Base-by-base conservation (phyloP, 2,329 filamentous ascomycete species). In the Nemania bipapillata region DNA sequence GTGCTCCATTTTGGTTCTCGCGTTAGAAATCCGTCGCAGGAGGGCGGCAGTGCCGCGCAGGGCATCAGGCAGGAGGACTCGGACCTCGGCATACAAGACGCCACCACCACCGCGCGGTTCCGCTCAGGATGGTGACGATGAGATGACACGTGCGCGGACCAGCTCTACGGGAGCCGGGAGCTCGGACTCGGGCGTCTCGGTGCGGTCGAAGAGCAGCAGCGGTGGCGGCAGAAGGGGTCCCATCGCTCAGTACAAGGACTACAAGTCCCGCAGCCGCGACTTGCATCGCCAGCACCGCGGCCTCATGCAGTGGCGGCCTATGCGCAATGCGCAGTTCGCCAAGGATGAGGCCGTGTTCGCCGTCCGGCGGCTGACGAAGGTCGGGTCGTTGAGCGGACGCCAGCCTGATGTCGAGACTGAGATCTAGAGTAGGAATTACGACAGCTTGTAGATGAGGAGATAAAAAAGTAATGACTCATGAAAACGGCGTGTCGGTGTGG, bases 221-320 rank as follows among this genome's bases (percentile, higher is more conserved):
- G 82, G 81, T 74, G 86, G 82, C 74, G 88, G 88, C 71, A n/a
- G n/a, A n/a, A n/a, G n/a, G n/a, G n/a, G n/a, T n/a, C 88, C 87
- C 0, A 80, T 88, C 68, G 83, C 83, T 72, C 83, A 86, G 72
- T 84, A 86, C 77, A 89, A 89, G 77, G 86, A 90, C 24, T 89
- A 91, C 78, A 89, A 89, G 74, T 84, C 85, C 65, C 86, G 89
- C 70, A 93, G 90, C 77, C 89, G 91, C 70, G 89, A 92, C 53
- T 85, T 97, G 78, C 91, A 94, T 78, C 88, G 94, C 0, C 93
- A 94, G 81, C 94, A 97, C 74, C 86, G 94, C 11, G 95, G 95
- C 0, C 76, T 97, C 77, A 97, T 97, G 93, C 95, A 98, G 80
- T 98, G 94, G 94, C 92, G 90, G 76, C 94, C 95, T 0, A 92